Conservation (phyloP, 2,329 filamentous ascomycete species). For the Exophiala viscosa region DNA sequence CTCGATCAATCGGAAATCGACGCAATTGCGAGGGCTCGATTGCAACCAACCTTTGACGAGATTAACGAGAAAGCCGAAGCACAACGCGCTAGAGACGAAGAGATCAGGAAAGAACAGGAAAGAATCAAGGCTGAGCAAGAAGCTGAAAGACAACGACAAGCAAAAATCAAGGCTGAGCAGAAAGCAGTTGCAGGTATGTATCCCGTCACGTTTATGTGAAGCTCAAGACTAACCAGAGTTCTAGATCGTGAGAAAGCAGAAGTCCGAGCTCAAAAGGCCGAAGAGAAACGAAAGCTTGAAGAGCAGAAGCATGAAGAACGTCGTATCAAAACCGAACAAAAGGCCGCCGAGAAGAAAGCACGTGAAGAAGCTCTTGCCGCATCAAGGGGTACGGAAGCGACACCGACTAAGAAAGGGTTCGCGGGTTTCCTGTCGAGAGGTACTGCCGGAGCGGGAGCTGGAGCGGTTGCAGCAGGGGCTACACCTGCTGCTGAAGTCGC, state of each 20-base stretch:
- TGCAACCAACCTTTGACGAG: constrained; percentile 81
- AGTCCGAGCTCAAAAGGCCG: constrained; percentile 19
- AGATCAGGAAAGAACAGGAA: constrained; percentile 61
- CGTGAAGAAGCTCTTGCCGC: constrained; percentile 16
- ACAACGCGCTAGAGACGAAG: constrained; percentile 64
- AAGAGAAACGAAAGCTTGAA: constrained; percentile 25
- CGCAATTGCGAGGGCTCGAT: constrained; percentile 68
- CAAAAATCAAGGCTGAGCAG: constrained; percentile 36
- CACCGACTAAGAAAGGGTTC: constrained; percentile 11
- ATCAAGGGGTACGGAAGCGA: constrained; percentile 23
- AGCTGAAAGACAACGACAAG: constrained; percentile 38
- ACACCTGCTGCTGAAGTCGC: background rate
- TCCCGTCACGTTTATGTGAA: background rate
- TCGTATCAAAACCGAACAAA: constrained; percentile 18
- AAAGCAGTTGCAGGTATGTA: constrained; percentile 43
- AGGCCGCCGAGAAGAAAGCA: constrained; percentile 24
- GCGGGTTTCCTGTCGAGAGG: constrained; percentile 17
- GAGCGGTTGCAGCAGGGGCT: constrained; percentile 8
- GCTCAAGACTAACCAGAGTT: constrained; percentile 2
- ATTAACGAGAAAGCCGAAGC: constrained; percentile 74
- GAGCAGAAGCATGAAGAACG: constrained; percentile 23
- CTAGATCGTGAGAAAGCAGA: constrained; percentile 27
- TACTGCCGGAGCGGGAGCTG: constrained; percentile 5
- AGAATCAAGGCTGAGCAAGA: constrained; percentile 59
- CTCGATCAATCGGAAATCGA: constrained; percentile 76